A percentile compares a stretch with the other conserved stretches of the same genome.
Conservation (phyloP, 768 basidiomycete genomes). For the Pulveroboletus sp. region DNA sequence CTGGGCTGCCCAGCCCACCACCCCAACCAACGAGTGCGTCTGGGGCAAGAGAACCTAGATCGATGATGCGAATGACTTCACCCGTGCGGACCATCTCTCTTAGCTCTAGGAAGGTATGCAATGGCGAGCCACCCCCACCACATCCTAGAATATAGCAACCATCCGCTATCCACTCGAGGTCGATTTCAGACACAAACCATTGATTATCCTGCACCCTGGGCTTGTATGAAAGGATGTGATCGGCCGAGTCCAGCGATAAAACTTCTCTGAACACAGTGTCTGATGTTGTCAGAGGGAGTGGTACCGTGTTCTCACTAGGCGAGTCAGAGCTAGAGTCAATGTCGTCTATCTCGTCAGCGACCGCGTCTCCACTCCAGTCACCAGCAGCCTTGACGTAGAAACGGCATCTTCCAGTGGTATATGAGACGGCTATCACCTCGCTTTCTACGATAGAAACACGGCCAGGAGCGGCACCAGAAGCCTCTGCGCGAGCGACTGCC, state of each 20-base stretch:
- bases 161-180: slow-evolving; percentile 56
- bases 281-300: neutral
- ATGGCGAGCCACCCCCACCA: slow-evolving; percentile 59
- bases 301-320: slow-evolving; percentile 3
- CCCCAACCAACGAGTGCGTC: slow-evolving; percentile 41
- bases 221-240: slow-evolving; percentile 33
- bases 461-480: slow-evolving; percentile 40
- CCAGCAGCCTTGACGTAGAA: slow-evolving; percentile 61
- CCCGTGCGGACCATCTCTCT: slow-evolving; percentile 52
- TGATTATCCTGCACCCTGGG: slow-evolving; percentile 37
- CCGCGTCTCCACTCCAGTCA: slow-evolving; percentile 34
- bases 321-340: neutral
- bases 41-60: slow-evolving; percentile 38
- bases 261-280: slow-evolving; percentile 9
- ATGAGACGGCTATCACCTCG: slow-evolving; percentile 44
- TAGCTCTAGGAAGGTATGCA: slow-evolving; percentile 45
- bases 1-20: slow-evolving; percentile 41
- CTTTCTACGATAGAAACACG: slow-evolving; percentile 52
- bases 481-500: slow-evolving; percentile 42
- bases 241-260: slow-evolving; percentile 10
- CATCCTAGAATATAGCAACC: slow-evolving; percentile 61
- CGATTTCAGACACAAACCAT: slow-evolving; percentile 44
- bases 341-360: slow-evolving; percentile 21
- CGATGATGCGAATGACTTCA: slow-evolving; percentile 40
- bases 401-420: slow-evolving; percentile 31